Evolutionary conservation across 371 early-diverging fungal genomes (phyloP).

Genomic region (Mortierella sp.): DNA sequence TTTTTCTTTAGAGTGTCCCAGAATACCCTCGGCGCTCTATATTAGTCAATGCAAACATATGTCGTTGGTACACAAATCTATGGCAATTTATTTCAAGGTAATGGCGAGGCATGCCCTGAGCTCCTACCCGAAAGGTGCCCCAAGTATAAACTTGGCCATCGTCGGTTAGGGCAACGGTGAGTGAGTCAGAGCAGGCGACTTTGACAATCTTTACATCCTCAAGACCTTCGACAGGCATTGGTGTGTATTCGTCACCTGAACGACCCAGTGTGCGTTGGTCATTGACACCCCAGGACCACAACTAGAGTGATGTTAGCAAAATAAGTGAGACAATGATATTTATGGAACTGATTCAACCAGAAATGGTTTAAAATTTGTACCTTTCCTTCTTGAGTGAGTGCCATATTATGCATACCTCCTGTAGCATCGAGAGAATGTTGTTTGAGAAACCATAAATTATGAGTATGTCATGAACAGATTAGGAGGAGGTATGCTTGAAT

Average conservation of each 20-base stretch:
- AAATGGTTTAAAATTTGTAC: slow-evolving; percentile 37
- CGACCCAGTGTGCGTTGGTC: slow-evolving; percentile 98
- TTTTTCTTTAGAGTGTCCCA: slow-evolving; percentile 76
- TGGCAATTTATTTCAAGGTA: too few species aligned
- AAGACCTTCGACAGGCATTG: slow-evolving; percentile 69
- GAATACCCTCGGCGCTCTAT: slow-evolving; percentile 70
- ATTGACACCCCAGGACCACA: slow-evolving; percentile 98
- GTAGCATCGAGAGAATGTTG: not conserved
- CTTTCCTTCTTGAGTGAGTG: slow-evolving; percentile 80
- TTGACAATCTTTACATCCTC: slow-evolving; percentile 83
- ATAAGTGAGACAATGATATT: not conserved
- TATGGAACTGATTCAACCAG: not conserved
- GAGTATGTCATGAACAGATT: not conserved
- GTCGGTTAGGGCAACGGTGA: slow-evolving; percentile 88
- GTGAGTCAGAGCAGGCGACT: slow-evolving; percentile 94
- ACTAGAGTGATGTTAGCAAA: slow-evolving; percentile 39
- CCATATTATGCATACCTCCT: slow-evolving; percentile 90
- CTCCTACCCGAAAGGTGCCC: slow-evolving; percentile 92
- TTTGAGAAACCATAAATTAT: too few species aligned
- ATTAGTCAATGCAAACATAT: not conserved
- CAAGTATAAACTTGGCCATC: slow-evolving; percentile 93
- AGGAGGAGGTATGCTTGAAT: not conserved
- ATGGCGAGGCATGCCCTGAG: not conserved
- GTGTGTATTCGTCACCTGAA: slow-evolving; percentile 76
- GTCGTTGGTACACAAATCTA: too few species aligned